Percentiles rank a stretch among this genome's conserved stretches.
These are phyloP conservation scores for Pythium coloratum DNA, from an alignment of 352 stramenopile species.

Conservation along the genomic window DNA sequence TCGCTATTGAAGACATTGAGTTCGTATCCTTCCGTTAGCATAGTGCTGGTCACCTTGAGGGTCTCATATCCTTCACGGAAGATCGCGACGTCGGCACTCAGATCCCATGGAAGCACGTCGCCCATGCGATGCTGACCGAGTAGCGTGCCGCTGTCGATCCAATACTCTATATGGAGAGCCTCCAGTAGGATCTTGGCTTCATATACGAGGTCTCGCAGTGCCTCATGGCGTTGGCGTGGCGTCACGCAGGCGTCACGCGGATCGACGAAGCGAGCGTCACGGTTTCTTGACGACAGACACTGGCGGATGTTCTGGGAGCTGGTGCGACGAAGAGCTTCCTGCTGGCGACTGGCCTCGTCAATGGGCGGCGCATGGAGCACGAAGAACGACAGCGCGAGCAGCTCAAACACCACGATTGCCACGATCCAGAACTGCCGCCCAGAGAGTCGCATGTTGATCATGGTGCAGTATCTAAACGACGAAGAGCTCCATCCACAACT, in stretches of 20 bases:
- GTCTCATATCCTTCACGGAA: slow-evolving; percentile 38
- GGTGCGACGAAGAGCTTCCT: slow-evolving; percentile 2
- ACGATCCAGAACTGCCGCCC: slow-evolving; percentile 14
- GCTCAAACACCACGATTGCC: slow-evolving; percentile 20
- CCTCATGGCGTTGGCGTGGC: slow-evolving; percentile 34
- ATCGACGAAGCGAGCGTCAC: slow-evolving; percentile 15
- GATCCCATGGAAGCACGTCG: slow-evolving; percentile 54
- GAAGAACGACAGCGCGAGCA: slow-evolving; percentile 20
- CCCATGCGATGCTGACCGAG: slow-evolving; percentile 54
- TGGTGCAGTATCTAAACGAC: not conserved
- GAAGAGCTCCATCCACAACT: not conserved
- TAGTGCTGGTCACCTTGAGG: slow-evolving; percentile 29
- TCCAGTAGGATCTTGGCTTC: slow-evolving; percentile 42
- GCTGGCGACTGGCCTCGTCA: slow-evolving; percentile 2
- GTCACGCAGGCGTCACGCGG: slow-evolving; percentile 35
- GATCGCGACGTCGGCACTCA: slow-evolving; percentile 58
- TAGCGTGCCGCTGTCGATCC: slow-evolving; percentile 66
- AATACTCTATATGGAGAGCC: slow-evolving; percentile 54
- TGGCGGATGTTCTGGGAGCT: slow-evolving; percentile 20
- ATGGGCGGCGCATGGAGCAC: slow-evolving; percentile 13
- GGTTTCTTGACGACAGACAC: slow-evolving; percentile 10
- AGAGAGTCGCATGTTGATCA: slow-evolving; percentile 3
- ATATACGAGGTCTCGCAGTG: slow-evolving; percentile 42
- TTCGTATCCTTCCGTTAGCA: slow-evolving; percentile 34
- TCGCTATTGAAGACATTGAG: slow-evolving; percentile 55